These are phyloP conservation scores for Plasmodium ovale DNA, from an alignment of 169 alveolate genomes.

Conservation along the genomic window DNA sequence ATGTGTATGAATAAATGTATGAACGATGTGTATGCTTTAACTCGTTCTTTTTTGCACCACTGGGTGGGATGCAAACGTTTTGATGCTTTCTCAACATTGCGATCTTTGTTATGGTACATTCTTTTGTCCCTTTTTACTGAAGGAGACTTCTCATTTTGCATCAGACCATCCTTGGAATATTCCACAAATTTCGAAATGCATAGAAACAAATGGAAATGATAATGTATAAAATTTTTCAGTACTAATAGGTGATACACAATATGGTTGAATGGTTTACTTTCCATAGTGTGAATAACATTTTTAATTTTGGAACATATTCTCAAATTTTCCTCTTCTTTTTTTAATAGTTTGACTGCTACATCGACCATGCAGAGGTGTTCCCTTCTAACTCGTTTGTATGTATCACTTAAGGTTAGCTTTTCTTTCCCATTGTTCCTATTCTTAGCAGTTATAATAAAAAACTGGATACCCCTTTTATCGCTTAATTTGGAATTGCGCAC, in stretches of 20 bases:
- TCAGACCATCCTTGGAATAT: neutral
- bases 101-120: neutral
- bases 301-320: conserved; percentile 4
- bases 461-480: neutral
- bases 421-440: neutral
- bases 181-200: neutral
- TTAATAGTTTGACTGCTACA: conserved; percentile 2
- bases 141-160: neutral
- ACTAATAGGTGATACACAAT: conserved; percentile 11
- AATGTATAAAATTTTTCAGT: conserved; percentile 5
- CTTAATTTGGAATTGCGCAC: neutral
- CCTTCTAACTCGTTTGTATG: too few species aligned
- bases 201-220: neutral
- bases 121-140: neutral
- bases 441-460: too few species aligned
- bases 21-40: neutral
- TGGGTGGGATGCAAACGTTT: too few species aligned
- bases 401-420: too few species aligned
- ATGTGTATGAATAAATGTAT: conserved; percentile 1
- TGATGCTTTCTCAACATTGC: neutral
- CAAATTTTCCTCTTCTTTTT: neutral
- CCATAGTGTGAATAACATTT: neutral
- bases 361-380: neutral
- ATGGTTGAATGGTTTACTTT: conserved; percentile 7
- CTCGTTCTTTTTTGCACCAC: too few species aligned